These are phyloP conservation scores for Xylariaceae sp. DNA, from an alignment of 2,329 filamentous ascomycete genomes.

Conservation along the genomic window DNA sequence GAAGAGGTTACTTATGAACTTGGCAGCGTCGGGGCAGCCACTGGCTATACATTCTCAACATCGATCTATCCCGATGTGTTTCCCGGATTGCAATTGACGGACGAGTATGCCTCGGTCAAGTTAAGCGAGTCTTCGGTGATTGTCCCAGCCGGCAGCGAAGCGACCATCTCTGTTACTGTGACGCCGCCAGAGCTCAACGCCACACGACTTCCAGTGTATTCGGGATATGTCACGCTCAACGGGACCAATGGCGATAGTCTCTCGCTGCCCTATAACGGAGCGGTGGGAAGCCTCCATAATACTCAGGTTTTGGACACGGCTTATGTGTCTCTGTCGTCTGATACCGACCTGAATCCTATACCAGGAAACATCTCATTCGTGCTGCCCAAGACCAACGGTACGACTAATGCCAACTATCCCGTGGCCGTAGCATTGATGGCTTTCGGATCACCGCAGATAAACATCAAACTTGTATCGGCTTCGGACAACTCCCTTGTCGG, in stretches of 20 bases:
- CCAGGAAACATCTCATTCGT: conserved; percentile 21
- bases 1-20: conserved; percentile 48
- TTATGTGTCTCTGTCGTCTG: conserved; percentile 32
- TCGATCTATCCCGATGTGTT: conserved; percentile 36
- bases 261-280: conserved; percentile 30
- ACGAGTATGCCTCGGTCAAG: conserved; percentile 37
- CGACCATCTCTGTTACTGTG: conserved; percentile 40
- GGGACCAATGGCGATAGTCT: conserved; percentile 35
- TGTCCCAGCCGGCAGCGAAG: conserved; percentile 24
- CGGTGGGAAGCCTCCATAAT: conserved; percentile 33
- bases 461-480: conserved; percentile 40
- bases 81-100: conserved; percentile 38
- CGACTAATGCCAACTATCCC: conserved; percentile 30
- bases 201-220: conserved; percentile 42
- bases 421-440: conserved; percentile 36
- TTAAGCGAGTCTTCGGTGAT: conserved; percentile 33
- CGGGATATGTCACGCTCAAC: conserved; percentile 43
- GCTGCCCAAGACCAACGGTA: conserved; percentile 17
- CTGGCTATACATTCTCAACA: conserved; percentile 47
- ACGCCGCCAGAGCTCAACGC: conserved; percentile 36
- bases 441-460: conserved; percentile 42
- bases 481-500: conserved; percentile 30
- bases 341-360: conserved; percentile 24
- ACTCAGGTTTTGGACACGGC: conserved; percentile 31
- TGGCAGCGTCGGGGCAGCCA: conserved; percentile 44